A percentile compares a stretch with the other conserved stretches of the same genome.
phyloP scores from a whole-genome alignment of 2,329 filamentous ascomycete genomes.

The Cladosporium sphaerospermum region DNA sequence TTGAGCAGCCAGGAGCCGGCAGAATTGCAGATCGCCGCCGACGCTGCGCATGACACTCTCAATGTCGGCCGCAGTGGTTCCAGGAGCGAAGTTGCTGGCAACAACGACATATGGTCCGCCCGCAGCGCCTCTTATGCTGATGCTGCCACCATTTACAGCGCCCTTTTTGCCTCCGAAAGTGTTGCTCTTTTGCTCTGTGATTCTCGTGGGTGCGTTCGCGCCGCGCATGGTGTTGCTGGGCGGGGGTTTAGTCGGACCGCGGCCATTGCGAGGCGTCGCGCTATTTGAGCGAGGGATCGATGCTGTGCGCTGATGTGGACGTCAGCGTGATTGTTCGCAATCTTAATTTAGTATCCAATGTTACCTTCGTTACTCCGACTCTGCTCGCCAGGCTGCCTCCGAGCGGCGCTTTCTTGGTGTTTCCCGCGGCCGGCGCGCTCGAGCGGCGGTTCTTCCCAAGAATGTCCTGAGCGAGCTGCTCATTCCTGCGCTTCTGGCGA shows the following conservation, averaged over 20 bases:
- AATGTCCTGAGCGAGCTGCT: slow-evolving; percentile 61
- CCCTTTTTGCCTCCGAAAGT: slow-evolving; percentile 25
- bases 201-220: slow-evolving; percentile 15
- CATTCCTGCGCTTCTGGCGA: slow-evolving; percentile 19
- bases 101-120: slow-evolving; percentile 65
- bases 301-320: slow-evolving; percentile 19
- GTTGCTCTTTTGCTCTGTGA: slow-evolving; percentile 21
- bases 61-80: slow-evolving; percentile 75
- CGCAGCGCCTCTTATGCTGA: slow-evolving; percentile 63
- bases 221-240: slow-evolving; percentile 23
- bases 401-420: slow-evolving; percentile 36
- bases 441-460: slow-evolving; percentile 56
- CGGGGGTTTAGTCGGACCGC: slow-evolving; percentile 3
- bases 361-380: slow-evolving; percentile 67
- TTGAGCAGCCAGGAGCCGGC: slow-evolving; percentile 58
- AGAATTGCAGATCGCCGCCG: slow-evolving; percentile 60
- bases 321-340: neutral
- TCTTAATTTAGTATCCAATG: slow-evolving; percentile 10
- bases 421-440: slow-evolving; percentile 46
- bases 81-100: slow-evolving; percentile 75
- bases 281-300: slow-evolving; percentile 22
- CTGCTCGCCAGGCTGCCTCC: slow-evolving; percentile 60
- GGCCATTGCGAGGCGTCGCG: slow-evolving; percentile 9
- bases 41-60: slow-evolving; percentile 67
- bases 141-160: slow-evolving; percentile 25